Conservation (phyloP, 2,329 filamentous ascomycete species). For the Colletotrichum horii region DNA sequence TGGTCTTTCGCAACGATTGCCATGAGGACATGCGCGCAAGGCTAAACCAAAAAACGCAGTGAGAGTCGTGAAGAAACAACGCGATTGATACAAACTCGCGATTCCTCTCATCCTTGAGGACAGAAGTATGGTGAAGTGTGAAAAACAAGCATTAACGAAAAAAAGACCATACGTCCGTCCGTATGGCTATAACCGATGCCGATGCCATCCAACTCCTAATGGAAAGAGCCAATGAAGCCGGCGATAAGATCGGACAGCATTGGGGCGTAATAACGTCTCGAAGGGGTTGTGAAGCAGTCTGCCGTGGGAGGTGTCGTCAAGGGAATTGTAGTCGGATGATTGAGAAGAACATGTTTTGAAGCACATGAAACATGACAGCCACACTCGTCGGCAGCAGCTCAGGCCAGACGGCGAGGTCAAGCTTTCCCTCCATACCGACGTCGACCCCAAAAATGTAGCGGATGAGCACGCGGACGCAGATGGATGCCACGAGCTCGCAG, state of each 20-base stretch:
- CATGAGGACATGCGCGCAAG: background rate
- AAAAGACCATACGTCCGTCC: background rate
- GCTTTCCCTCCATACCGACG: constrained; percentile 68
- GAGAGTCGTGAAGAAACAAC: background rate
- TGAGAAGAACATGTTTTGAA: constrained; percentile 76
- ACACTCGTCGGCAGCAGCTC: constrained; percentile 71
- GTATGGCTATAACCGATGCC: background rate
- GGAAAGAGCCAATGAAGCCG: background rate
- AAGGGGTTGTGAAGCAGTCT: background rate
- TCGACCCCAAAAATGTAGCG: constrained; percentile 64
- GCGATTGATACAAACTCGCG: background rate
- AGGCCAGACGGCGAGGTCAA: constrained; percentile 70
- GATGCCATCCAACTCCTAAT: background rate
- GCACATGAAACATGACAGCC: constrained; percentile 69
- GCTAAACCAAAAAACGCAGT: background rate
- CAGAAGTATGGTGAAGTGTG: background rate
- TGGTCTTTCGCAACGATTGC: background rate
- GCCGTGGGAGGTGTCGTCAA: background rate
- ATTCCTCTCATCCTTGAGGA: background rate
- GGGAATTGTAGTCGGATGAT: constrained; percentile 69
- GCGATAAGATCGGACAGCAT: background rate
- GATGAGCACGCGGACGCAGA: constrained; percentile 64
- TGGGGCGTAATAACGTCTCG: background rate
- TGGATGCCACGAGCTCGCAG: constrained; percentile 67
- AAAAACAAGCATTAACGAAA: background rate